These are phyloP conservation scores for Sporothrix mexicana DNA, from an alignment of 2,329 filamentous ascomycete species.

Conservation along the genomic window DNA sequence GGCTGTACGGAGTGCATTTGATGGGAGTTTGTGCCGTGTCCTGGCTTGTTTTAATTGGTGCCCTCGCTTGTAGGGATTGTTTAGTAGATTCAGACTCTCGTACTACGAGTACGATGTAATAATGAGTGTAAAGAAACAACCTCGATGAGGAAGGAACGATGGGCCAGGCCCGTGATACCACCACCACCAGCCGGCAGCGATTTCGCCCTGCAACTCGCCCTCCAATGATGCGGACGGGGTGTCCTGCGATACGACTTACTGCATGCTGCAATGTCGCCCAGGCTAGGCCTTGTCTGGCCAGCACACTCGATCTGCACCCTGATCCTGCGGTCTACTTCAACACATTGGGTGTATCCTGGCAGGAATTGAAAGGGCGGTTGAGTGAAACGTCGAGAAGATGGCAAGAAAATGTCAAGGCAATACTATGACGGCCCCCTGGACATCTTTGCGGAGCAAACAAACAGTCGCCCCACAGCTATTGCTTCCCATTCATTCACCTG, in stretches of 20 bases:
- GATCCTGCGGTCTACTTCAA: neutral
- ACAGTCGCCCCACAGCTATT: neutral
- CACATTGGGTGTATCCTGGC: neutral
- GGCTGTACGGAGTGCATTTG: constrained; percentile 16
- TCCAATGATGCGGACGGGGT: neutral
- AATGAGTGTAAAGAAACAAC: neutral
- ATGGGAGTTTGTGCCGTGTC: constrained; percentile 4
- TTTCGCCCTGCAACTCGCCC: neutral
- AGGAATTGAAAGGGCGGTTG: neutral
- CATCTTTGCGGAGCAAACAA: neutral
- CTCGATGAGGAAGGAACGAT: neutral
- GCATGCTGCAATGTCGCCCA: constrained; percentile 1
- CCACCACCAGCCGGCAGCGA: neutral
- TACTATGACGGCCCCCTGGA: neutral
- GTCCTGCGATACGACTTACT: neutral
- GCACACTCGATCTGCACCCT: neutral
- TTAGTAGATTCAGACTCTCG: neutral
- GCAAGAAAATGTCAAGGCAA: neutral
- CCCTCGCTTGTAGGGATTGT: no score
- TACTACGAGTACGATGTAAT: neutral
- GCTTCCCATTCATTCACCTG: neutral
- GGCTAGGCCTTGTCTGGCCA: neutral
- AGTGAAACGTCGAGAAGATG: neutral
- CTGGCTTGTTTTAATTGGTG: neutral
- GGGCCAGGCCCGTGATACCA: neutral